Percentiles rank a stretch among this genome's conserved stretches.
Conservation (phyloP, 768 basidiomycete species). For the Leccinellum rugosiceps region DNA sequence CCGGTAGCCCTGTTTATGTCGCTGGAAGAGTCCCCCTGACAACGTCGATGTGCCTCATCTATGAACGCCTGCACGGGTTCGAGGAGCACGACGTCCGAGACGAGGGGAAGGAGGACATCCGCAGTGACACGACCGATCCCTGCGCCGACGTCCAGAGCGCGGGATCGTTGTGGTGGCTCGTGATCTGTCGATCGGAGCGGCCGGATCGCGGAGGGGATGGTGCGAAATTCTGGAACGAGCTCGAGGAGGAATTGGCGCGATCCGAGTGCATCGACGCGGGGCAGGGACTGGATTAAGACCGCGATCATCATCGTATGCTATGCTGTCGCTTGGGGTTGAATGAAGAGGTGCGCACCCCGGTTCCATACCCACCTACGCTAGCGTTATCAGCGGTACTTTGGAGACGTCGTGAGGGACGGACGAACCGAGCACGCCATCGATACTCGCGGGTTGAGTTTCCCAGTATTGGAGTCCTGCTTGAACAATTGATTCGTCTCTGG, state of each 20-base stretch:
- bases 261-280: slow-evolving; percentile 85
- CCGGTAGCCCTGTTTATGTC: slow-evolving; percentile 25
- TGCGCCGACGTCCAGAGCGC: slow-evolving; percentile 90
- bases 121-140: slow-evolving; percentile 92
- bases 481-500: slow-evolving; percentile 49
- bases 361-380: slow-evolving; percentile 51
- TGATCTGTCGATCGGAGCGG: slow-evolving; percentile 34
- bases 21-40: slow-evolving; percentile 35
- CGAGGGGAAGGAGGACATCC: slow-evolving; percentile 84
- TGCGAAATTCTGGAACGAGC: slow-evolving; percentile 75
- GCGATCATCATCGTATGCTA: background rate
- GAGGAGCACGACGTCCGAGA: slow-evolving; percentile 82
- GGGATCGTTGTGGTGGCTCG: slow-evolving; percentile 41
- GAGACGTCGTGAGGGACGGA: background rate
- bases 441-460: slow-evolving; percentile 73
- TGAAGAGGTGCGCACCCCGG: slow-evolving; percentile 35
- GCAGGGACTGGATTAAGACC: slow-evolving; percentile 58
- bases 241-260: slow-evolving; percentile 85
- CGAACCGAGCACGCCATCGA: slow-evolving; percentile 84
- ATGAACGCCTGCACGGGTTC: slow-evolving; percentile 86
- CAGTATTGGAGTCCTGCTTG: slow-evolving; percentile 85
- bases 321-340: background rate
- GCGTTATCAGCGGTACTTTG: slow-evolving; percentile 16
- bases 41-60: slow-evolving; percentile 55
- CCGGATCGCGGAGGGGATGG: slow-evolving; percentile 69